Evolutionary conservation across 2,329 filamentous ascomycete genomes (phyloP).

Genomic region (Capronia epimyces): DNA sequence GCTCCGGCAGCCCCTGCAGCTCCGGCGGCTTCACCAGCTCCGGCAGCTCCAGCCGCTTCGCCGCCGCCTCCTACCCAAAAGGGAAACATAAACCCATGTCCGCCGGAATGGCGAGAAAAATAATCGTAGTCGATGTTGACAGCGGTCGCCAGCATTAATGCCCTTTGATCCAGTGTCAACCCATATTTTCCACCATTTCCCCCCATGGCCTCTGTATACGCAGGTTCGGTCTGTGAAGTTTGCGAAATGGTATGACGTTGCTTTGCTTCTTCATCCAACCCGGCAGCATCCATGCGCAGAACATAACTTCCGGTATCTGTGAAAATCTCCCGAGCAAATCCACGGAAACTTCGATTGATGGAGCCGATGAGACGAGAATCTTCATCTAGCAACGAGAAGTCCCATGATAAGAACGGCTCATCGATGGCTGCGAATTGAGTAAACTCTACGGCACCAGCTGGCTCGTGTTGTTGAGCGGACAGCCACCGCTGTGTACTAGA

Average conservation of each 20-base stretch:
- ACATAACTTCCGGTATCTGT: constrained; percentile 63
- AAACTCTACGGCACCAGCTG: constrained; percentile 38
- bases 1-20: constrained; percentile 33
- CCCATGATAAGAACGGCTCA: constrained; percentile 60
- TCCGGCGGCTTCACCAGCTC: constrained; percentile 36
- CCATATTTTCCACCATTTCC: constrained; percentile 34
- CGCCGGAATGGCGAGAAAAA: constrained; percentile 58
- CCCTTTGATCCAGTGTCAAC: constrained; percentile 62
- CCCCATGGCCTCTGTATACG: constrained; percentile 18
- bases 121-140: constrained; percentile 64
- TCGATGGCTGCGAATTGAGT: constrained; percentile 58
- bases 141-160: constrained; percentile 61
- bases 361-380: constrained; percentile 51
- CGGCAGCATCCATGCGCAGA: constrained; percentile 58
- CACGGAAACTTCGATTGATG: constrained; percentile 59
- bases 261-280: constrained; percentile 35
- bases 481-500: constrained; percentile 47
- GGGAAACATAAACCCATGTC: constrained; percentile 47
- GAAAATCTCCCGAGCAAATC: constrained; percentile 60
- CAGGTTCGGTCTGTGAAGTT: constrained; percentile 29
- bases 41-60: constrained; percentile 34
- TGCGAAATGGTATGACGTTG: constrained; percentile 38
- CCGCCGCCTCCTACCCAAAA: constrained; percentile 45
- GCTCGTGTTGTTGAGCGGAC: constrained; percentile 23
- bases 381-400: constrained; percentile 54